Evolutionary conservation across 2,329 filamentous ascomycete species (phyloP).

Genomic region (Thelonectria rubi): DNA sequence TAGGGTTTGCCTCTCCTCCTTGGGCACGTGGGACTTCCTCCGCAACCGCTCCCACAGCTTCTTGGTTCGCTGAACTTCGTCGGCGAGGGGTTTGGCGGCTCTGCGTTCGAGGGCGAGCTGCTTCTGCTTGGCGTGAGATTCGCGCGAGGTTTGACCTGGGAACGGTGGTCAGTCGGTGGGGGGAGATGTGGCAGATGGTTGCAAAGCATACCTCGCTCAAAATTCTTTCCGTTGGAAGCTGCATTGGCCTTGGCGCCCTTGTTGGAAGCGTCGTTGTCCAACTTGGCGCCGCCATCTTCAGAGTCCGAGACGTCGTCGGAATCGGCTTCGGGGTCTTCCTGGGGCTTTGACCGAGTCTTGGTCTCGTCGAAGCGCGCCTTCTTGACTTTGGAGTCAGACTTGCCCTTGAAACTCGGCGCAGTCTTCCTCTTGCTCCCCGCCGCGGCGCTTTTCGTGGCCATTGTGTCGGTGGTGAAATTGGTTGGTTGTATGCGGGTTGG

Average conservation of each 20-base stretch:
- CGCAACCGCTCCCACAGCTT: slow-evolving; percentile 96
- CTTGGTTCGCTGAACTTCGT: slow-evolving; percentile 87
- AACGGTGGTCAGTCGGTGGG: slow-evolving; percentile 23
- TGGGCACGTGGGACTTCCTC: slow-evolving; percentile 90
- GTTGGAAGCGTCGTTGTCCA: slow-evolving; percentile 53
- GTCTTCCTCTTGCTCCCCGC: slow-evolving; percentile 67
- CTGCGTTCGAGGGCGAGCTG: slow-evolving; percentile 87
- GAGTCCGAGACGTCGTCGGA: slow-evolving; percentile 58
- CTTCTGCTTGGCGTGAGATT: slow-evolving; percentile 94
- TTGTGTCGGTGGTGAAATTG: slow-evolving; percentile 40
- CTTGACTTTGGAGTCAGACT: slow-evolving; percentile 55
- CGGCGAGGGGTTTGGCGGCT: slow-evolving; percentile 90
- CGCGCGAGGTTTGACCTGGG: slow-evolving; percentile 73
- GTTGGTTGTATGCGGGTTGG: slow-evolving; percentile 28
- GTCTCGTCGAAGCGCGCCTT: slow-evolving; percentile 58
- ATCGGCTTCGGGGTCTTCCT: slow-evolving; percentile 54
- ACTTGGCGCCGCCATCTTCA: slow-evolving; percentile 62
- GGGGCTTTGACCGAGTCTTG: slow-evolving; percentile 48
- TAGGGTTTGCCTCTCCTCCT: slow-evolving; percentile 86
- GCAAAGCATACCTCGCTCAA: slow-evolving; percentile 53
- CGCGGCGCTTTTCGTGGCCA: slow-evolving; percentile 59
- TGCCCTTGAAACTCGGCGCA: slow-evolving; percentile 54
- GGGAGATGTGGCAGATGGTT: neutral
- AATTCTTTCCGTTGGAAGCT: slow-evolving; percentile 48
- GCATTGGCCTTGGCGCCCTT: slow-evolving; percentile 46